Conservation (phyloP, 2,329 filamentous ascomycete genomes). For the Stenocarpella maydis region DNA sequence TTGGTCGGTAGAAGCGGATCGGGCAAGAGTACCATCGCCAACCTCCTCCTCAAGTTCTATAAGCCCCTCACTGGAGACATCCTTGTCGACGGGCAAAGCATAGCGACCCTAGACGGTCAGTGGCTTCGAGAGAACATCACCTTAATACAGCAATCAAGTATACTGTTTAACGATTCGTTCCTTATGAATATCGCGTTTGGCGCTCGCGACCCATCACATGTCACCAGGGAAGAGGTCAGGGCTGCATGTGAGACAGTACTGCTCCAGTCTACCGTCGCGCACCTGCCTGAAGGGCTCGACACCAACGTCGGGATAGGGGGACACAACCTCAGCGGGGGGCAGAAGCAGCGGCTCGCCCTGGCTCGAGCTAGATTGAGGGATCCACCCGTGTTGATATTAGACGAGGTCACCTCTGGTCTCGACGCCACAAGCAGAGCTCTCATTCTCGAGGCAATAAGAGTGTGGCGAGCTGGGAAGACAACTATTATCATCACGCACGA, state of each 20-base stretch:
- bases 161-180: constrained; percentile 83
- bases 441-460: constrained; percentile 77
- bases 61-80: constrained; percentile 69
- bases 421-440: constrained; percentile 74
- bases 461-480: constrained; percentile 82
- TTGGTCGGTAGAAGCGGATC: constrained; percentile 88
- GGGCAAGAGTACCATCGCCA: constrained; percentile 88
- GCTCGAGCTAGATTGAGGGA: constrained; percentile 81
- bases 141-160: constrained; percentile 82
- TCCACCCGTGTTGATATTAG: constrained; percentile 82
- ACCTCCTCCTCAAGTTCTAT: constrained; percentile 83
- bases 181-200: constrained; percentile 82
- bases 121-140: constrained; percentile 84
- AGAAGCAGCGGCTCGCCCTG: constrained; percentile 82
- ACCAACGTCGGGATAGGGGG: constrained; percentile 77
- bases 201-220: constrained; percentile 54
- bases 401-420: constrained; percentile 87
- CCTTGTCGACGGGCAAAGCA: constrained; percentile 69
- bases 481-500: constrained; percentile 96
- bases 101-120: constrained; percentile 67
- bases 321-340: constrained; percentile 80
- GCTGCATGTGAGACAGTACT: constrained; percentile 72
- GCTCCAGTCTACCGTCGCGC: constrained; percentile 71
- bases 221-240: constrained; percentile 64
- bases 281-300: constrained; percentile 74